Evolutionary conservation across 2,329 filamentous ascomycete species (phyloP).

Genomic region (Microcyclosporella mali): DNA sequence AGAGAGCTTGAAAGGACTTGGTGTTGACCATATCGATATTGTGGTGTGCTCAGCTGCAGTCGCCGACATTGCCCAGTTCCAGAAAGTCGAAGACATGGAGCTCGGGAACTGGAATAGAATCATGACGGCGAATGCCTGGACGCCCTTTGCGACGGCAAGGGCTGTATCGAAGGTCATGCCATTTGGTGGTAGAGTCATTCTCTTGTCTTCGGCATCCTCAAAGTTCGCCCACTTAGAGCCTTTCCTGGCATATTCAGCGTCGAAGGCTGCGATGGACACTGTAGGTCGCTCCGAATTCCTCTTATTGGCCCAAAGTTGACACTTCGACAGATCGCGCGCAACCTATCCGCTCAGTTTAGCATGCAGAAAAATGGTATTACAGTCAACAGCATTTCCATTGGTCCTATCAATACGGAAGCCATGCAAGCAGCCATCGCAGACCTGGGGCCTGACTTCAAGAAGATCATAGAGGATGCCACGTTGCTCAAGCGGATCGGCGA

Average conservation of each 20-base stretch:
- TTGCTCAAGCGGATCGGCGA: constrained; percentile 8
- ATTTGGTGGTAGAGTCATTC: constrained; percentile 9
- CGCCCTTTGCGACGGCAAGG: constrained; percentile 6
- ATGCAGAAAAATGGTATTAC: constrained; percentile 7
- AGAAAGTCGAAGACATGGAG: constrained; percentile 3
- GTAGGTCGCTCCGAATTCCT: background rate
- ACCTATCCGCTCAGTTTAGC: constrained; percentile 6
- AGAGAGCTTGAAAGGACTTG: constrained; percentile 7
- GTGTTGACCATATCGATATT: constrained; percentile 13
- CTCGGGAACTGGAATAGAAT: constrained; percentile 5
- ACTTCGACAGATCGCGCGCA: constrained; percentile 1
- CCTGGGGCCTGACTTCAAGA: constrained; percentile 3
- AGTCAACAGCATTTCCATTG: constrained; percentile 11
- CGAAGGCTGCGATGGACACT: constrained; percentile 10
- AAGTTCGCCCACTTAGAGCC: constrained; percentile 7
- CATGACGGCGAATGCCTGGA: constrained; percentile 10
- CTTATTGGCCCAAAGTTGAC: background rate
- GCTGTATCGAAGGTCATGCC: constrained; percentile 9
- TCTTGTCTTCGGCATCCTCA: constrained; percentile 9
- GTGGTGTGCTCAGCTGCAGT: constrained; percentile 8
- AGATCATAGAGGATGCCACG: constrained; percentile 1
- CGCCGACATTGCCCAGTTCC: background rate
- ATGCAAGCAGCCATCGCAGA: background rate
- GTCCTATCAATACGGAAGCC: constrained; percentile 8
- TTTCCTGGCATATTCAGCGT: constrained; percentile 4